Evolutionary conservation across 179 eudicot species (phyloP).

Genomic region (Vitellaria paradoxa): DNA sequence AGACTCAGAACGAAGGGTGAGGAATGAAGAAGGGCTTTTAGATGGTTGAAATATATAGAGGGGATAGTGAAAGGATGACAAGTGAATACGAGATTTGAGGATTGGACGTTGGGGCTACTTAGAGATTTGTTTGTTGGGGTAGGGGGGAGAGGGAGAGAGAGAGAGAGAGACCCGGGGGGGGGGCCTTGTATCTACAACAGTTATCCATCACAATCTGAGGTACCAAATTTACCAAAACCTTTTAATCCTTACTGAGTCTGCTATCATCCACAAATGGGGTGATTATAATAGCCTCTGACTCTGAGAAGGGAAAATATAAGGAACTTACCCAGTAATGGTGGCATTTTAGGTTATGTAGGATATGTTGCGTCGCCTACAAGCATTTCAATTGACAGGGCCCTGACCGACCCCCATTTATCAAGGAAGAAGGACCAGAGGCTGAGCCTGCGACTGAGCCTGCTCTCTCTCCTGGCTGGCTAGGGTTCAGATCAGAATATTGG

Average conservation of each 20-base stretch:
- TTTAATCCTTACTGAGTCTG: slow-evolving; percentile 22
- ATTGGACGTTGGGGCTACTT: slow-evolving; percentile 30
- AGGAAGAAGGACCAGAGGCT: background rate
- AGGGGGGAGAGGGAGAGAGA: slow-evolving; percentile 19
- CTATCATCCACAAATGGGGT: slow-evolving; percentile 15
- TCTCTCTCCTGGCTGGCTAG: background rate
- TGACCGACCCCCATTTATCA: background rate
- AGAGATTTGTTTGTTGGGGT: slow-evolving; percentile 19
- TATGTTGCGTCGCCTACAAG: slow-evolving; percentile 26
- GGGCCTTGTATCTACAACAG: slow-evolving; percentile 27
- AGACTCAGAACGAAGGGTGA: background rate
- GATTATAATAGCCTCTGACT: slow-evolving; percentile 1
- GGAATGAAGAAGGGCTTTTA: background rate
- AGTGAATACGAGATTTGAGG: slow-evolving; percentile 20
- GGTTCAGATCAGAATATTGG: background rate
- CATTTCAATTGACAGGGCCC: slow-evolving; percentile 21
- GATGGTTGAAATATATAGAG: slow-evolving; percentile 2
- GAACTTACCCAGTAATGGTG: slow-evolving; percentile 17
- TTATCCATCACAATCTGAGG: slow-evolving; percentile 54
- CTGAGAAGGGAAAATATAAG: slow-evolving; percentile 20
- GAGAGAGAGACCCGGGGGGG: background rate
- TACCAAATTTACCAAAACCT: slow-evolving; percentile 24
- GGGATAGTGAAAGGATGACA: slow-evolving; percentile 18
- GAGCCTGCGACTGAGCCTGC: no score
- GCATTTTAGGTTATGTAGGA: slow-evolving; percentile 13